Evolutionary conservation across 169 alveolate species (phyloP).

Genomic region (Plasmodium gaboni): DNA sequence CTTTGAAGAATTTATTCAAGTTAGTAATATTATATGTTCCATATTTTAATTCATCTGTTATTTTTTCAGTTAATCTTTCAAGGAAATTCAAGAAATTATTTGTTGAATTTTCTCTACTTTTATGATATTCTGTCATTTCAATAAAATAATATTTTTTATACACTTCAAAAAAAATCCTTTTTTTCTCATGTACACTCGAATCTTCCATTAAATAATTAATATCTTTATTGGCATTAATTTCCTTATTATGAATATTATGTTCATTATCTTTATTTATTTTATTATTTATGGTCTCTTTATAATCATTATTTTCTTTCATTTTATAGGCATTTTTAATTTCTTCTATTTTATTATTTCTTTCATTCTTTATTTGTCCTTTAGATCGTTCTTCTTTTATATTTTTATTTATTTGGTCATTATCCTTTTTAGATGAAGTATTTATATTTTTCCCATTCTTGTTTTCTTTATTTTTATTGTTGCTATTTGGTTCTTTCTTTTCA

Average conservation of each 20-base stretch:
- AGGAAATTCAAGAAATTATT: constrained; percentile 60
- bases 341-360: not conserved
- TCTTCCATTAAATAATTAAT: constrained; percentile 11
- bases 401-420: no score
- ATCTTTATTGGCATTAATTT: not conserved
- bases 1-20: constrained; percentile 64
- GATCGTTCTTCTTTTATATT: no score
- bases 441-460: not conserved
- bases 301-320: not conserved
- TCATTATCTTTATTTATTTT: not conserved
- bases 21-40: constrained; percentile 42
- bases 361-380: not conserved
- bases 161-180: constrained; percentile 49
- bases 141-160: constrained; percentile 75
- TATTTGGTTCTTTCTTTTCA: constrained; percentile 15
- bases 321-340: not conserved
- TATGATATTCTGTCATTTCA: constrained; percentile 76
- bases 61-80: constrained; percentile 50
- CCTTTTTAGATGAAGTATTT: not conserved
- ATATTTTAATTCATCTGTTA: constrained; percentile 48
- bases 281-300: not conserved
- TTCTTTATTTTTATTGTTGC: constrained; percentile 1
- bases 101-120: constrained; percentile 67
- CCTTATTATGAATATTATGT: not conserved
- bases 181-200: constrained; percentile 19